Base-by-base conservation (phyloP, 202 grass and related monocot species). In the Hordeum pubiflorum region DNA sequence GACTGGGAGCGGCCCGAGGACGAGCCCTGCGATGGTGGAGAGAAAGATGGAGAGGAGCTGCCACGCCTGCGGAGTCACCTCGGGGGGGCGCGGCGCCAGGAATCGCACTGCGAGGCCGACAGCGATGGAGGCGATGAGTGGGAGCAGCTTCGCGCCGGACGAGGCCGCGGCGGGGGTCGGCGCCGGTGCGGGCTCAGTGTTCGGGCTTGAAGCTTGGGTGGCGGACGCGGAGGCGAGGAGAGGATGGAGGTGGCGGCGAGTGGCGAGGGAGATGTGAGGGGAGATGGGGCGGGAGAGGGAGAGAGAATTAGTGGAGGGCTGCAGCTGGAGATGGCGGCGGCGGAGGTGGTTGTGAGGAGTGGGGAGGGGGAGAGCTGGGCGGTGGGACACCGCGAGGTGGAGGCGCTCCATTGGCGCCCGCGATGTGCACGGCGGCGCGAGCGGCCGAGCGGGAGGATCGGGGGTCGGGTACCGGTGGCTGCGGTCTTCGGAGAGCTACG, bases 31-130 rank as follows among this genome's bases (percentile, higher is more conserved):
- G 63, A 97, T 88, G 46, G 94, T 97, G 24, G 94, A 89, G 23
- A 92, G 79, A 62, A 97, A 97, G 63, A 97, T 97, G 33, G 94
- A 87, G 22, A 97, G 94, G 22, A 97, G 92, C 80, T 97, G 94
- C 94, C 94, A 97, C 63, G 91, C 94, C 66, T 97, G 75, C 7
- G 86, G 78, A 6, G 91, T 91, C 69, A 97, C 91, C 81, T 89
- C 91, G 46, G 62, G 6, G 15, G 94, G 94, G 18, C 75, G 68
- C 32, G 91, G 91, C 52, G 89, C 83, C 32, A 94, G 86, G 87
- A 94, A 97, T 38, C 78, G 81, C 52, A 94, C 56, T 36, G 84
- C 94, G 63, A 94, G 89, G 33, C 94, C 94, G 38, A 90, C 85
- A 15, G 86, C 91, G 26, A 94, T 17, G 33, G 94, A 94, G 86